Base-by-base conservation (phyloP, 179 eudicot genomes). In the Nepenthes alata region DNA sequence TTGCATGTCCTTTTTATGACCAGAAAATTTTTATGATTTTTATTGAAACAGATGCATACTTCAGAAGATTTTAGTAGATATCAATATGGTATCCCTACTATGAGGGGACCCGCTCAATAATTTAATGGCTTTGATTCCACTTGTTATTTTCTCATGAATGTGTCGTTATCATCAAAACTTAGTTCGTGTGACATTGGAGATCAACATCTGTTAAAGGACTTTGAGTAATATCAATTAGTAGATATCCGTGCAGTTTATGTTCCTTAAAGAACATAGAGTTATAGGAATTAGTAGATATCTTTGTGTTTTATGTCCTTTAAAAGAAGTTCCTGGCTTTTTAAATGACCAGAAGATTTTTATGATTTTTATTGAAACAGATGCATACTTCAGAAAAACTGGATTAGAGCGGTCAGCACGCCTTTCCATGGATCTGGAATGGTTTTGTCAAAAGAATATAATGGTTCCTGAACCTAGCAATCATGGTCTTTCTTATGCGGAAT, bases 341-440 rank as follows among this genome's bases (percentile, higher is more conserved):
- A 35, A 44, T 64, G 41, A 25, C 9, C 34, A 5, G 2, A 25
- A 10, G 35, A n/a, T 54, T 25, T 34, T 38, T 37, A 14, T 11
- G 12, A 15, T 25, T 38, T 56, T 11, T 50, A 47, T 50, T 55
- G 61, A 63, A 53, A 62, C 83, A 88, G 97, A 77, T 84, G 85
- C 85, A 49, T 88, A 91, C 83, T 86, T 91, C 71, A 84, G 97
- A 71, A 86, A 70, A 64, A 86, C 96, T 64, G 96, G 97, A 59
- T 72, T 91, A 35, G 96, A 91, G 75, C 80, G 97, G 63, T 74
- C 97, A 39, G 75, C 61, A 36, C 60, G 83, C 34, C 74, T 91
- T 69, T 71, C 82, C 8, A 74, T 55, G 56, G 97, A 91, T 82
- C 74, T 91, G 37, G 85, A 88, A 67, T 86, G 91, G 91, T 77